Evolutionary conservation across 306 rosid species (phyloP).

Genomic region (Hippophae rhamnoides): DNA sequence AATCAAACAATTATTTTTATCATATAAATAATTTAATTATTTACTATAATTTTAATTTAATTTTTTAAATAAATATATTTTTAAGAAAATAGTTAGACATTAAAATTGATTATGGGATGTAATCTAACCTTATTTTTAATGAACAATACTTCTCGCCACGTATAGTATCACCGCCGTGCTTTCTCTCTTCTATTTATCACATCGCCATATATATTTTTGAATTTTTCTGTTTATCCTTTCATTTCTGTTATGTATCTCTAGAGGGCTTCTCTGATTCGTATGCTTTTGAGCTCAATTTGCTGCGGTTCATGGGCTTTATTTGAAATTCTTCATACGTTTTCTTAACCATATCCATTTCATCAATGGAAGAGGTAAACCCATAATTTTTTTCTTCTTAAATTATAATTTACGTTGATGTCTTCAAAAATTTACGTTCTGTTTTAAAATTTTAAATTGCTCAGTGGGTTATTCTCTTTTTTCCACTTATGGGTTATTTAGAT

Average conservation of each 20-base stretch:
- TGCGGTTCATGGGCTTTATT: constrained; percentile 26
- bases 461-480: background rate
- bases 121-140: too few relatives aligned
- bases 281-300: constrained; percentile 28
- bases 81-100: too few relatives aligned
- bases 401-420: background rate
- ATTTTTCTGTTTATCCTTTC: constrained; percentile 2
- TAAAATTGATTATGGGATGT: too few relatives aligned
- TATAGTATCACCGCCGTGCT: too few relatives aligned
- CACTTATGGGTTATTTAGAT: constrained; percentile 9
- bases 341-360: constrained; percentile 23
- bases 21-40: too few relatives aligned
- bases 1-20: too few relatives aligned
- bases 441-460: background rate
- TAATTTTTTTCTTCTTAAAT: background rate
- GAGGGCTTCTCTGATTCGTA: constrained; percentile 22
- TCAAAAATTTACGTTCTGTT: background rate
- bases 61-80: too few relatives aligned
- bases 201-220: too few relatives aligned
- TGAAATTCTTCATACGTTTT: constrained; percentile 26
- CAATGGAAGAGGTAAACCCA: constrained; percentile 61
- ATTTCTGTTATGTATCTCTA: constrained; percentile 36
- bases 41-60: too few relatives aligned
- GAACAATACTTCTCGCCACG: too few relatives aligned
- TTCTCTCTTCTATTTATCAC: too few relatives aligned